phyloP scores from a whole-genome alignment of 371 early-diverging fungal species.

The Mucor mucedo region DNA sequence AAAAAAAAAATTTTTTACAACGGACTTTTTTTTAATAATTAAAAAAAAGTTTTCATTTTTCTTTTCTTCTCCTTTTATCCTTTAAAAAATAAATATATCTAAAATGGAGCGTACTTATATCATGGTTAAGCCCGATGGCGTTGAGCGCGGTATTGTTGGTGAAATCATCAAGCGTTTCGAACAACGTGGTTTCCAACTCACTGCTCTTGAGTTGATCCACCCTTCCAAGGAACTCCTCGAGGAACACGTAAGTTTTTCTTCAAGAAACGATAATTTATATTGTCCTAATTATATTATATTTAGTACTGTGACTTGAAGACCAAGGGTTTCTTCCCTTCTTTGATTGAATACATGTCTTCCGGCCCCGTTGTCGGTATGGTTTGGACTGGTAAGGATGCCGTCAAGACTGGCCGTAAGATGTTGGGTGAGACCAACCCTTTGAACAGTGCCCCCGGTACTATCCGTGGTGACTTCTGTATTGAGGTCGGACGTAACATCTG shows the following conservation, averaged over 20 bases:
- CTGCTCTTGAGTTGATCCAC: slow-evolving; percentile 83
- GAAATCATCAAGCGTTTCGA: slow-evolving; percentile 97
- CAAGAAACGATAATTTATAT: background rate
- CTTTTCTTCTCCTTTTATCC: background rate
- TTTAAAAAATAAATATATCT: slow-evolving; percentile 2
- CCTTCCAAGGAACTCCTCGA: slow-evolving; percentile 82
- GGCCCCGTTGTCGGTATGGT: slow-evolving; percentile 96
- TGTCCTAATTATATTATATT: background rate
- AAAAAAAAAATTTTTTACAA: too few species aligned
- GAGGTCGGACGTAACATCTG: slow-evolving; percentile 96
- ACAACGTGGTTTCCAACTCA: slow-evolving; percentile 82
- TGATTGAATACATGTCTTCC: slow-evolving; percentile 87
- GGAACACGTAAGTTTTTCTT: slow-evolving; percentile 74
- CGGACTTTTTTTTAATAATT: background rate
- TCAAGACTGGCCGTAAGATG: slow-evolving; percentile 95
- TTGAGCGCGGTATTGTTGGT: slow-evolving; percentile 94
- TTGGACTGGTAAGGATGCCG: slow-evolving; percentile 96
- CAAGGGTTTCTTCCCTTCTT: slow-evolving; percentile 96
- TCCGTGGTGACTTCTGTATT: slow-evolving; percentile 98
- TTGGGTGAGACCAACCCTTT: slow-evolving; percentile 96
- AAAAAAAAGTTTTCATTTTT: slow-evolving; percentile 1
- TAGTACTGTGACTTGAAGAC: slow-evolving; percentile 88
- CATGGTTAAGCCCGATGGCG: slow-evolving; percentile 72
- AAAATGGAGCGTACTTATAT: slow-evolving; percentile 33
- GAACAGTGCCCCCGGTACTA: slow-evolving; percentile 96